A percentile compares a stretch with the other conserved stretches of the same genome.
Evolutionary conservation across 306 rosid genomes (phyloP).

Genomic region (Arachis hypogaea): DNA sequence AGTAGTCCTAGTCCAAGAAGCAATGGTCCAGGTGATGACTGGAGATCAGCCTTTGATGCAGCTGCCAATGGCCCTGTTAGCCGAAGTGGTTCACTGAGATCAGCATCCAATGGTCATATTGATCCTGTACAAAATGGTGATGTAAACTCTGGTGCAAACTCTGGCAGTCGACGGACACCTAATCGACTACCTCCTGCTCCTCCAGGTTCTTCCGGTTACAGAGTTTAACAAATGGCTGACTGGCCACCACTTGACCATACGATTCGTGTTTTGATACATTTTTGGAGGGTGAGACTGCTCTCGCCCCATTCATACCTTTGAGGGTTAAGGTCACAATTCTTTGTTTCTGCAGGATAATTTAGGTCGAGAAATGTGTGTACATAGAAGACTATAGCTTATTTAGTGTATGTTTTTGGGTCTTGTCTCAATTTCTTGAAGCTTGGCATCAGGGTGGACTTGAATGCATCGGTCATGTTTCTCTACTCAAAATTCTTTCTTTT

Average conservation of each 20-base stretch:
- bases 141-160: conserved; percentile 60
- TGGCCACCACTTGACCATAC: conserved; percentile 23
- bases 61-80: conserved; percentile 73
- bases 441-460: conserved; percentile 41
- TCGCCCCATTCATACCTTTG: conserved; percentile 48
- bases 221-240: conserved; percentile 51
- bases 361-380: conserved; percentile 65
- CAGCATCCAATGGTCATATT: conserved; percentile 82
- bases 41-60: conserved; percentile 94
- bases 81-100: conserved; percentile 51
- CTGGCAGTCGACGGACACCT: conserved; percentile 87
- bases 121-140: conserved; percentile 92
- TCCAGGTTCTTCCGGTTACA: conserved; percentile 82
- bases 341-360: conserved; percentile 55
- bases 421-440: conserved; percentile 25
- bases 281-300: conserved; percentile 61
- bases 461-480: conserved; percentile 41
- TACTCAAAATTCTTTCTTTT: conserved; percentile 48
- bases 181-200: conserved; percentile 88
- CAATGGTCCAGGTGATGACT: conserved; percentile 78
- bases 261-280: conserved; percentile 56
- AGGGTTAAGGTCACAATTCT: conserved; percentile 48
- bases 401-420: conserved; percentile 45
- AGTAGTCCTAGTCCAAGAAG: conserved; percentile 69
- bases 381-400: conserved; percentile 62